Base-by-base conservation (phyloP, 495 filamentous ascomycete genomes). In the Aspergillus kassunensis region DNA sequence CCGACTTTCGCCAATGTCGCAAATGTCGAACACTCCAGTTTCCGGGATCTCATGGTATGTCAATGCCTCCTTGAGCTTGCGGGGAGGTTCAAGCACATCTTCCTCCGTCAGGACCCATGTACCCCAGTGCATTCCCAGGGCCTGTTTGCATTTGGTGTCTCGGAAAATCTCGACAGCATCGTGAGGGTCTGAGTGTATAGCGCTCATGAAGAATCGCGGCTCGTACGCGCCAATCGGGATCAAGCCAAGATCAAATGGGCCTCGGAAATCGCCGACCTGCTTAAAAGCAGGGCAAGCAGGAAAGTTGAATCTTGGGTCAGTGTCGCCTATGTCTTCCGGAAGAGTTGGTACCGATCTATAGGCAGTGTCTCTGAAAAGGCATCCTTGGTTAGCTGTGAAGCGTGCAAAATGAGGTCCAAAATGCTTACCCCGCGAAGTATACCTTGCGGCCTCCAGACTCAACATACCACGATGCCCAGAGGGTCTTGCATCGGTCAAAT, bases 181-280 rank as follows among this genome's bases (percentile, higher is more conserved):
- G 51, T 80, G 86, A 1, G 93, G 93, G 68, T 95, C 87, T 7
- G 88, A 89, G 66, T 98, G 93, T 77, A 95, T 85, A 33, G 83
- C 69, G 48, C 83, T 88, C 73, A 87, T 85, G 30, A 91, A 66
- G 62, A 74, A 82, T 39, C 92, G 79, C 8, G 93, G 93, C 55
- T 78, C 69, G 63, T 98, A 98, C 18, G 93, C 93, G 21, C 92
- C 93, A 54, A 98, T 96, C 20, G 93, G 93, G 50, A 98, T 95
- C 57, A 98, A 60, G 2, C 93, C 93, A 20, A 98, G 80, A 68
- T 98, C 91, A 62, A 98, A 96, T 4, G 87, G 87, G 1, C 93
- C 93, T 13, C 89, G 80, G 45, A 81, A 79, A 34, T 87, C 73
- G 45, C 93, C 93, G 43, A 97, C 87, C 64, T 96, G 76, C 52